These are phyloP conservation scores for Candida argentea DNA, from an alignment of 805 yeast genomes.

Conservation along the genomic window DNA sequence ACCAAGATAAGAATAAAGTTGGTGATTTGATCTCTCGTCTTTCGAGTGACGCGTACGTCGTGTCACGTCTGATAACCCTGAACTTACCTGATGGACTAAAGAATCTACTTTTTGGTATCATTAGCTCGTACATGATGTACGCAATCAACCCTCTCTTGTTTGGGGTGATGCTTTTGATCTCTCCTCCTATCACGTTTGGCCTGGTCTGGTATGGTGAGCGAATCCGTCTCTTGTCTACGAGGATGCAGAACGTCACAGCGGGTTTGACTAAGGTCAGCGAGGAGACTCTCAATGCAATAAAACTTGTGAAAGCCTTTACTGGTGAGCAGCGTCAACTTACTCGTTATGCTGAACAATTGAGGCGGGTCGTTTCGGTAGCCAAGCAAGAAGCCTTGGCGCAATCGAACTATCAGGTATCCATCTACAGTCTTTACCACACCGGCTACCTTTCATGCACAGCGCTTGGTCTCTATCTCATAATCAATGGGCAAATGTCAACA, in stretches of 20 bases:
- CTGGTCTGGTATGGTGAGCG: constrained; percentile 37
- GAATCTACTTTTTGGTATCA: constrained; percentile 30
- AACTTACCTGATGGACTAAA: constrained; percentile 37
- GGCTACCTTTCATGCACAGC: constrained; percentile 35
- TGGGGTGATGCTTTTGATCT: constrained; percentile 33
- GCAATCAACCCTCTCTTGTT: constrained; percentile 31
- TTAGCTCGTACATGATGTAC: constrained; percentile 36
- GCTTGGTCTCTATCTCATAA: constrained; percentile 31
- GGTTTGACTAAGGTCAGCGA: constrained; percentile 34
- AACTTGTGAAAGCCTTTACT: constrained; percentile 33
- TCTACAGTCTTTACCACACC: constrained; percentile 31
- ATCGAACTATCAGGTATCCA: constrained; percentile 33
- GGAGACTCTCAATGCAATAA: constrained; percentile 33
- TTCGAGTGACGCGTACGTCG: constrained; percentile 38
- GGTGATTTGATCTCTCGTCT: constrained; percentile 36
- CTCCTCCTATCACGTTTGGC: constrained; percentile 36
- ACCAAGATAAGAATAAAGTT: constrained; percentile 34
- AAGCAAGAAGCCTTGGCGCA: constrained; percentile 35
- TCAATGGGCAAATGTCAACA: constrained; percentile 34
- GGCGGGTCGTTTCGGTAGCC: constrained; percentile 33
- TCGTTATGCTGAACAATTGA: constrained; percentile 27
- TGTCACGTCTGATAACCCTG: constrained; percentile 31
- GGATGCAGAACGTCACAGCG: constrained; percentile 34
- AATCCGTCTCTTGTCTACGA: constrained; percentile 29
- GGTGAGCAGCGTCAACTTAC: constrained; percentile 32